Conservation (phyloP, 2,329 filamentous ascomycete species). For the Penicillium griseofulvum region DNA sequence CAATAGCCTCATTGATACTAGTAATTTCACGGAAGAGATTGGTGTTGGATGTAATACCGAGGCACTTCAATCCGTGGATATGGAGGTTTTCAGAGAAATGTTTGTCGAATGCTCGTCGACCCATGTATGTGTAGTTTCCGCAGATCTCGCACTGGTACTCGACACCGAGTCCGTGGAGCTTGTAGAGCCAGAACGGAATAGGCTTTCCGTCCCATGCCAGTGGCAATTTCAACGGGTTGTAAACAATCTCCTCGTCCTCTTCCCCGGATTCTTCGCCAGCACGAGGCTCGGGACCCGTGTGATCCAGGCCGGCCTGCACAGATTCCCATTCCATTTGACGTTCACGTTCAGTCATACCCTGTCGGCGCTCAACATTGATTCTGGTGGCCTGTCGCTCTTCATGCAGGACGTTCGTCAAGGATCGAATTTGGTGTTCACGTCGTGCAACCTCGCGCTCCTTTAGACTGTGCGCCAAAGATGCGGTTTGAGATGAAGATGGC, state of each 20-base stretch:
- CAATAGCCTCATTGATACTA: conserved; percentile 81
- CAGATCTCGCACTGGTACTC: conserved; percentile 97
- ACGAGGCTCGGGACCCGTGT: conserved; percentile 34
- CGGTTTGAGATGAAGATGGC: conserved; percentile 21
- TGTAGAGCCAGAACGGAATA: conserved; percentile 98
- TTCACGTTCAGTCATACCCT: conserved; percentile 96
- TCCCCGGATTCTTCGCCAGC: conserved; percentile 64
- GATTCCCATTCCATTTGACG: conserved; percentile 91
- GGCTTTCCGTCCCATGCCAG: conserved; percentile 98
- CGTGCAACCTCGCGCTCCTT: conserved; percentile 91
- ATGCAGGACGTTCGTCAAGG: conserved; percentile 76
- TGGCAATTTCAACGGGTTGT: conserved; percentile 94
- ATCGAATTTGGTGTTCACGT: conserved; percentile 78
- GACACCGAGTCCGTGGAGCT: conserved; percentile 89
- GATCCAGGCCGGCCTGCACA: conserved; percentile 63
- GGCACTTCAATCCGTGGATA: conserved; percentile 87
- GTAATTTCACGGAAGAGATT: conserved; percentile 92
- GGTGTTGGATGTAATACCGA: conserved; percentile 83
- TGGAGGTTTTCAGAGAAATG: conserved; percentile 95
- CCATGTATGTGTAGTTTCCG: conserved; percentile 99
- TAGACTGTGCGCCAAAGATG: conserved; percentile 49
- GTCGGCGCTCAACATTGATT: conserved; percentile 92
- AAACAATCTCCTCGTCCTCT: conserved; percentile 82
- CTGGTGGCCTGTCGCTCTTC: conserved; percentile 84
- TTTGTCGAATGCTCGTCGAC: conserved; percentile 92